Conservation (phyloP, 2,329 filamentous ascomycete species). For the Coniochaeta ligniaria region DNA sequence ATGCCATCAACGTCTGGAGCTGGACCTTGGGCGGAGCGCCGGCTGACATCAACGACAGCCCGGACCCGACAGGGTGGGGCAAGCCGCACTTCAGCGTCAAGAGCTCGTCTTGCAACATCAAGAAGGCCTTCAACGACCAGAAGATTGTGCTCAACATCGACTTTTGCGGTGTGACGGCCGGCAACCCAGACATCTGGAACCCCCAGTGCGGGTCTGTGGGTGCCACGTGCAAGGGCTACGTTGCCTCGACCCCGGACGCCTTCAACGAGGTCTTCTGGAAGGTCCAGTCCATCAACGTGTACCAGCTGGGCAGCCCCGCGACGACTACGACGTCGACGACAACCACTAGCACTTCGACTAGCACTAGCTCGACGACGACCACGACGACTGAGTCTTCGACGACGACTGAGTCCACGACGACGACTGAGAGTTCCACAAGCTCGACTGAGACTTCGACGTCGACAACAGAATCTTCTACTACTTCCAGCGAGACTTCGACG, state of each 20-base stretch:
- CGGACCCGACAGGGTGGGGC: slow-evolving; percentile 60
- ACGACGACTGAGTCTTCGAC: slow-evolving; percentile 5
- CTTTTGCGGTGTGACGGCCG: slow-evolving; percentile 69
- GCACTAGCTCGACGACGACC: slow-evolving; percentile 3
- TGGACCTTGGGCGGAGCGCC: slow-evolving; percentile 26
- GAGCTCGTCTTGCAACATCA: slow-evolving; percentile 52
- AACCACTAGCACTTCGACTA: slow-evolving; percentile 6
- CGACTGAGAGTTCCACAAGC: slow-evolving; percentile 3
- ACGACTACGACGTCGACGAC: slow-evolving; percentile 8
- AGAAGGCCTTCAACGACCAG: slow-evolving; percentile 55
- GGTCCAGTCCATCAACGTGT: slow-evolving; percentile 31
- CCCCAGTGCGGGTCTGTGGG: slow-evolving; percentile 12
- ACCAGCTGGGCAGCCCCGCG: slow-evolving; percentile 4
- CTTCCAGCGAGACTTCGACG: not conserved
- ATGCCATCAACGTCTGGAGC: slow-evolving; percentile 33
- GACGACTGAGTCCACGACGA: slow-evolving; percentile 3
- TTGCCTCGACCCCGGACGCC: slow-evolving; percentile 24
- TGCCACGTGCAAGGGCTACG: slow-evolving; percentile 26
- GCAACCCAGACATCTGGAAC: slow-evolving; percentile 18
- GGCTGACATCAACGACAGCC: slow-evolving; percentile 30
- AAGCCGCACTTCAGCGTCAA: slow-evolving; percentile 56
- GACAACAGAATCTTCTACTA: not conserved
- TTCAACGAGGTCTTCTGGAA: slow-evolving; percentile 35
- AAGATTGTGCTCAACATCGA: slow-evolving; percentile 68
- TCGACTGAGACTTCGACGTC: slow-evolving; percentile 3